A percentile compares a stretch with the other conserved stretches of the same genome.
phyloP scores from a whole-genome alignment of 371 early-diverging fungal genomes.

The Neoconidiobolus thromboides region DNA sequence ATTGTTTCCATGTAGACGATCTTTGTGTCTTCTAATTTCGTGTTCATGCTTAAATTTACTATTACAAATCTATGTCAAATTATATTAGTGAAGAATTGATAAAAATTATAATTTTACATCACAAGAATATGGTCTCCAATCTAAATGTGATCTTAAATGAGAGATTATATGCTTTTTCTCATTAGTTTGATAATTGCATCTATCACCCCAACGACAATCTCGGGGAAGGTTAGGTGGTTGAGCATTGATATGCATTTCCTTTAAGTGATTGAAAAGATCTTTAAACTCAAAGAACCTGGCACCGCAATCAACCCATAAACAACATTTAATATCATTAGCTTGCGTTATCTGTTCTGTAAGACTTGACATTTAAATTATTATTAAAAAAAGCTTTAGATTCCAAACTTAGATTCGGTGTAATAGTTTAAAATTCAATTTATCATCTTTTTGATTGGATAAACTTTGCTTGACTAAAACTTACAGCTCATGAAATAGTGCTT shows the following conservation, averaged over 20 bases:
- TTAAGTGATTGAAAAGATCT: not conserved
- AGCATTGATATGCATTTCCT: not conserved
- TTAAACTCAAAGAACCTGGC: not conserved
- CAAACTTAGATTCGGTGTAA: no score
- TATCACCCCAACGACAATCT: conserved; percentile 2
- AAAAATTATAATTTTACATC: not conserved
- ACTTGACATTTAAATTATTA: no score
- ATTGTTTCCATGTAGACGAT: not conserved
- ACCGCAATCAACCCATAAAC: not conserved
- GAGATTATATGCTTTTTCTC: conserved; percentile 6
- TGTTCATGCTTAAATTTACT: conserved; percentile 4
- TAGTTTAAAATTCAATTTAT: no score
- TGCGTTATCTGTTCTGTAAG: not conserved
- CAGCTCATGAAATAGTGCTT: no score
- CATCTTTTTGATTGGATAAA: no score
- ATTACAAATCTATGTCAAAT: not conserved
- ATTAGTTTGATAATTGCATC: not conserved
- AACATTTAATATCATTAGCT: not conserved
- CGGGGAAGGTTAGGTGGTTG: not conserved
- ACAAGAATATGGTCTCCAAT: conserved; percentile 7
- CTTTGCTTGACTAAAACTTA: no score
- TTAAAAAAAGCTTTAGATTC: no score
- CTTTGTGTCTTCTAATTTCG: conserved; percentile 3
- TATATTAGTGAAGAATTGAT: not conserved
- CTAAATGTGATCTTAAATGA: conserved; percentile 5